phyloP scores from a whole-genome alignment of 2,329 filamentous ascomycete species.

The Chaetomium sp. region DNA sequence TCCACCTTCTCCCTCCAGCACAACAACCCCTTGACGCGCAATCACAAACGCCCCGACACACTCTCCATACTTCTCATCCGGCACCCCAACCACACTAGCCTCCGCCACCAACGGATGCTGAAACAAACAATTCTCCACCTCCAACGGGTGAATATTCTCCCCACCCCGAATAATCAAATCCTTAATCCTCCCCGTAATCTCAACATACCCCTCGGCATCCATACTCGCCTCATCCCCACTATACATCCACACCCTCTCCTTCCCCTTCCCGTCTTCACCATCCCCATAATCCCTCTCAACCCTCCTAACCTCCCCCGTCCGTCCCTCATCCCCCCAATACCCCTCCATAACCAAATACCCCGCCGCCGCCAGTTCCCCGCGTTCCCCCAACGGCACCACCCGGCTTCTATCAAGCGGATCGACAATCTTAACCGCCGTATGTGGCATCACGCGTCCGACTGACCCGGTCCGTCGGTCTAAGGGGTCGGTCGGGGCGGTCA shows the following conservation, averaged over 20 bases:
- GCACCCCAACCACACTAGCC: conserved; percentile 75
- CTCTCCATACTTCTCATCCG: conserved; percentile 79
- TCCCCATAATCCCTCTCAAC: conserved; percentile 29
- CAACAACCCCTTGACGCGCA: conserved; percentile 34
- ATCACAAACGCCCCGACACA: conserved; percentile 79
- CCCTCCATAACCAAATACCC: conserved; percentile 89
- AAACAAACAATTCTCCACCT: conserved; percentile 84
- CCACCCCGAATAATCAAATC: conserved; percentile 92
- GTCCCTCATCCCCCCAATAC: conserved; percentile 71
- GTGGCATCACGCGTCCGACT: conserved; percentile 77
- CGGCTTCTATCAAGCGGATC: conserved; percentile 52
- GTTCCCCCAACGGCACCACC: conserved; percentile 56
- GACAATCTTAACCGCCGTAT: conserved; percentile 73
- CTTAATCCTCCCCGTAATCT: conserved; percentile 87
- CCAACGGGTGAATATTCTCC: conserved; percentile 92
- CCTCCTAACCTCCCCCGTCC: conserved; percentile 60
- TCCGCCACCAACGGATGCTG: conserved; percentile 64
- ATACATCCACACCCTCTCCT: conserved; percentile 71
- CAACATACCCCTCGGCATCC: conserved; percentile 74
- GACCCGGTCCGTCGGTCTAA: conserved; percentile 64
- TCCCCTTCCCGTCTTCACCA: conserved; percentile 29
- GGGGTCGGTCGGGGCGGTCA: conserved; percentile 75
- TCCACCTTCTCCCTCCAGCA: conserved; percentile 24
- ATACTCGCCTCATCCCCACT: conserved; percentile 89
- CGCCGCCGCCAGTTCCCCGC: conserved; percentile 74